A percentile compares a stretch with the other conserved stretches of the same genome.
These are phyloP conservation scores for Boehmeria nivea DNA, from an alignment of 306 rosid species.

Conservation along the genomic window DNA sequence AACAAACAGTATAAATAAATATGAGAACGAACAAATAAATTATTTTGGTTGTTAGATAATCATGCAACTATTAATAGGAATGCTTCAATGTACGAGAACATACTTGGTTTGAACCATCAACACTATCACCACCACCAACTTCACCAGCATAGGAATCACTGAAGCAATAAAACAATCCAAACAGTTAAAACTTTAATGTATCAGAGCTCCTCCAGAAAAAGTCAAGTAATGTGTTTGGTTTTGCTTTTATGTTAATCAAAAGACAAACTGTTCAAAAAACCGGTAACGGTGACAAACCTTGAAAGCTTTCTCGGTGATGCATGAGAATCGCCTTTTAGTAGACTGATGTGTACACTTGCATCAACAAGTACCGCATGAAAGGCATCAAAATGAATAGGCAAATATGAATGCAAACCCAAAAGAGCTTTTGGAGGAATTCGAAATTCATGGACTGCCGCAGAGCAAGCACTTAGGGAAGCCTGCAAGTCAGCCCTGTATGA, in stretches of 20 bases:
- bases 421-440: constrained; percentile 85
- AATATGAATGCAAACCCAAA: constrained; percentile 76
- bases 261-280: background rate
- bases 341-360: constrained; percentile 67
- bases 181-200: background rate
- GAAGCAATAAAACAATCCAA: constrained; percentile 30
- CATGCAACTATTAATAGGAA: constrained; percentile 2
- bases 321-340: constrained; percentile 45
- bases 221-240: background rate
- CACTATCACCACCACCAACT: constrained; percentile 28
- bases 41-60: background rate
- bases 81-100: constrained; percentile 22
- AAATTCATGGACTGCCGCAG: constrained; percentile 80
- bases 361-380: constrained; percentile 79
- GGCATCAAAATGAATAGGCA: constrained; percentile 78
- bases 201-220: too few species aligned
- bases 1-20: too few species aligned
- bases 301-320: constrained; percentile 37
- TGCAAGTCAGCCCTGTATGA: constrained; percentile 50
- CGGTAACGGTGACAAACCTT: constrained; percentile 51
- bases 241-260: constrained; percentile 1
- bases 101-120: constrained; percentile 42
- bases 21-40: background rate
- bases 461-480: constrained; percentile 41
- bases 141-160: constrained; percentile 34